phyloP scores from a whole-genome alignment of 495 filamentous ascomycete genomes.

The Cladorrhinum samala region DNA sequence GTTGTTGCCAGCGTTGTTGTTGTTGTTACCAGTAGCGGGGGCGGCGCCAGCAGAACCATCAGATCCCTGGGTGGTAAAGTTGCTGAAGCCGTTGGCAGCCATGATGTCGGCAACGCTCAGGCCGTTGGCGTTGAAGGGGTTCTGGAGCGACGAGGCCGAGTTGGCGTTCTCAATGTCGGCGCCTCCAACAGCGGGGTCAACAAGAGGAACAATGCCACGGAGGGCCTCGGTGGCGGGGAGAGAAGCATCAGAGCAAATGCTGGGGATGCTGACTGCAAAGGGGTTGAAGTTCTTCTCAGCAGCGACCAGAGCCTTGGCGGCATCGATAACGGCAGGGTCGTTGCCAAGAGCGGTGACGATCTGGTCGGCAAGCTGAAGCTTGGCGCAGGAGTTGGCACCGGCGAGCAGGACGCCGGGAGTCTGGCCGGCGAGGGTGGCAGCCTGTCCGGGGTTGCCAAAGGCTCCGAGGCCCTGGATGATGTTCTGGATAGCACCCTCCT shows the following conservation, averaged over 20 bases:
- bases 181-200: constrained; percentile 51
- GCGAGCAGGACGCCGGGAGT: constrained; percentile 50
- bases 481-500: constrained; percentile 43
- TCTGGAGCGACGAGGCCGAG: constrained; percentile 39
- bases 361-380: constrained; percentile 54
- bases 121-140: constrained; percentile 48
- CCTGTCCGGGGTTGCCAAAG: constrained; percentile 46
- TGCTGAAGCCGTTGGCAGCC: constrained; percentile 46
- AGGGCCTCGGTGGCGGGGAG: constrained; percentile 53
- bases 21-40: constrained; percentile 13
- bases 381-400: constrained; percentile 52
- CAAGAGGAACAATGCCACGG: constrained; percentile 53
- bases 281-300: constrained; percentile 68
- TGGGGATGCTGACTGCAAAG: constrained; percentile 47
- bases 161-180: constrained; percentile 50
- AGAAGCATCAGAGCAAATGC: constrained; percentile 49
- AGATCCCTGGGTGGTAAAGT: constrained; percentile 45
- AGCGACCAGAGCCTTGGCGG: constrained; percentile 51
- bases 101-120: constrained; percentile 52
- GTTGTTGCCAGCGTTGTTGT: constrained; percentile 10
- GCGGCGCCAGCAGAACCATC: constrained; percentile 22
- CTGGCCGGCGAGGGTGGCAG: constrained; percentile 48
- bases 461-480: constrained; percentile 39
- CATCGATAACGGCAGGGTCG: constrained; percentile 46
- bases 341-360: constrained; percentile 51